Base-by-base conservation (phyloP, 768 basidiomycete genomes). In the Termitomyces sp. region DNA sequence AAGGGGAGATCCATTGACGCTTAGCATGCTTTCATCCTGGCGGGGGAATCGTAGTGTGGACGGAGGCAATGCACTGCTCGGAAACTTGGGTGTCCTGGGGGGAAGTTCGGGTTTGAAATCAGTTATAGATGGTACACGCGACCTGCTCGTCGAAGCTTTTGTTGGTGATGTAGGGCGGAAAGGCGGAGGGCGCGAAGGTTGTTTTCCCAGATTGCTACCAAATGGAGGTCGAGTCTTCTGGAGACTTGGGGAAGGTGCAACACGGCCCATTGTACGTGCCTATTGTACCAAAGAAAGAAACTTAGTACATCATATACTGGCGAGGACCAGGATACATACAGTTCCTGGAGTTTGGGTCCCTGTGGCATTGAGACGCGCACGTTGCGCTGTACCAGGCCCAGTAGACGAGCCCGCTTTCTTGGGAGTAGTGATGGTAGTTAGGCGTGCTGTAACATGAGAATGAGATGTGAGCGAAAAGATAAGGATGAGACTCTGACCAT, bases 1-100 rank as follows among this genome's bases (percentile, higher is more conserved):
- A 16, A 93, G 76, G 0, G 91, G 91, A 0, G 89, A 91, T 4
- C 91, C 91, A 56, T 94, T 93, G 18, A 88, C 69, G 62, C 89
- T 89, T 47, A 92, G 76, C 81, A 92, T 82, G 63, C 76, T 83
- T 68, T 94, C 91, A 63, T 90, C 83, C 59, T 77, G 81, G 39
- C 87, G 81, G 11, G 89, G 86, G 65, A 85, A 75, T 23, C 90
- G 84, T 44, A 86, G 73, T 4, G 59, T 39, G 18, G 77, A 66
- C 16, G 78, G 68, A 20, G 71, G 73, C 32, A 62, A 56, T 39
- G 33, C 53, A 44, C 61, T 63, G 32, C 74, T 64, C 32, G 84
- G 83, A 60, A 73, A 87, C 56, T 67, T 73, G 43, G 82, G 81
- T 10, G 81, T 78, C 57, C 83, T 83, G 6, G 73, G 74, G 16